phyloP scores from a whole-genome alignment of 2,329 filamentous ascomycete genomes.

The Orbilia ellipsospora region DNA sequence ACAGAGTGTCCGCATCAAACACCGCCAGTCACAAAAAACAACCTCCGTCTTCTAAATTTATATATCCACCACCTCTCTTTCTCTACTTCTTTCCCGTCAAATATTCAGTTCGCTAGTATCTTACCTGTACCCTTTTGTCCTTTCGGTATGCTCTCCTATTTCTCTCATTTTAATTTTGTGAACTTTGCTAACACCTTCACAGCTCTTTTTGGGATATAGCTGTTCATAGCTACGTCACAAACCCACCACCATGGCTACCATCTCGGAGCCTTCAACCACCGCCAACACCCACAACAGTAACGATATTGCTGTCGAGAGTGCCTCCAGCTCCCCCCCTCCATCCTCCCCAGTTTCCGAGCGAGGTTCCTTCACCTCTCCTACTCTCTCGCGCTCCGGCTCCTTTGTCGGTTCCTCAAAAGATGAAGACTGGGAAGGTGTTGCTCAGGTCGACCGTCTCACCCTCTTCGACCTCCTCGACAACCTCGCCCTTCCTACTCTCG shows the following conservation, averaged over 20 bases:
- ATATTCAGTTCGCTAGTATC: no score
- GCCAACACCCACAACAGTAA: constrained; percentile 7
- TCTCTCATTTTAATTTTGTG: not conserved
- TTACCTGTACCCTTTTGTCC: not conserved
- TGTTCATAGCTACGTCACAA: constrained; percentile 21
- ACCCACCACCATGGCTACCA: constrained; percentile 22
- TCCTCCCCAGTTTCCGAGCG: constrained; percentile 47
- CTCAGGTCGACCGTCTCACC: constrained; percentile 87
- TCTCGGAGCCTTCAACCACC: constrained; percentile 8
- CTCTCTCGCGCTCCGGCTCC: constrained; percentile 45
- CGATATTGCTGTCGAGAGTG: constrained; percentile 46
- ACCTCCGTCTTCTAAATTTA: no score
- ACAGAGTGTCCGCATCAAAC: no score
- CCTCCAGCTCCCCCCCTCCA: constrained; percentile 47
- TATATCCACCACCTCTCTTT: no score
- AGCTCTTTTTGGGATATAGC: constrained; percentile 2
- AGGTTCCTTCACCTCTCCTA: constrained; percentile 41
- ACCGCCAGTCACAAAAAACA: no score
- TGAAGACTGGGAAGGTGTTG: constrained; percentile 51
- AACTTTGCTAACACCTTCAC: not conserved
- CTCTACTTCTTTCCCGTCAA: no score
- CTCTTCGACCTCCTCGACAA: constrained; percentile 96
- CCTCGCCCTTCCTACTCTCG: constrained; percentile 68
- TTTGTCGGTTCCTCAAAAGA: constrained; percentile 50
- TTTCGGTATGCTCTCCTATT: not conserved